These are phyloP conservation scores for Henningerozyma blattae DNA, from an alignment of 805 yeast genomes.

Conservation along the genomic window DNA sequence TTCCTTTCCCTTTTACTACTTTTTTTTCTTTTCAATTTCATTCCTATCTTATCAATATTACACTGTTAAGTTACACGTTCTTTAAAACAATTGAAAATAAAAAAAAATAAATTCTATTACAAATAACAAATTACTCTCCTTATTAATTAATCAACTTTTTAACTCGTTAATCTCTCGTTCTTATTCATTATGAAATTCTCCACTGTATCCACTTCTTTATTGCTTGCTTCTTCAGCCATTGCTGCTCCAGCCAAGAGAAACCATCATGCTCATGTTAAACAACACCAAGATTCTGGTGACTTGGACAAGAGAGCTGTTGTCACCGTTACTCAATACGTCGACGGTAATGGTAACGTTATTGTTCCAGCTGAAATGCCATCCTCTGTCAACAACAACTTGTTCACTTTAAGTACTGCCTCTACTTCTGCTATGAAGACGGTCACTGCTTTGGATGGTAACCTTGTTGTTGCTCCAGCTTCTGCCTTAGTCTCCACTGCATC, in stretches of 20 bases:
- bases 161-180: neutral
- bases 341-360: conserved; percentile 19
- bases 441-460: conserved; percentile 7
- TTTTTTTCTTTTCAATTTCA: too few species aligned
- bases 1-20: too few species aligned
- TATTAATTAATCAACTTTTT: neutral
- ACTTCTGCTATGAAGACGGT: conserved; percentile 20
- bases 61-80: neutral
- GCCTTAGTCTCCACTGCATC: conserved; percentile 20
- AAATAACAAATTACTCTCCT: too few species aligned
- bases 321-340: conserved; percentile 23
- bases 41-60: too few species aligned
- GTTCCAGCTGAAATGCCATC: conserved; percentile 5
- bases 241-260: conserved; percentile 20
- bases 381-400: conserved; percentile 5
- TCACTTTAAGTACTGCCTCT: conserved; percentile 13
- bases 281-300: too few species aligned
- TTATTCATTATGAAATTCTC: neutral
- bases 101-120: too few species aligned
- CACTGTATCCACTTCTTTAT: neutral
- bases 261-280: conserved; percentile 12
- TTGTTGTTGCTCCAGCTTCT: conserved; percentile 3
- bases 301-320: conserved; percentile 23
- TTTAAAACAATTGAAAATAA: too few species aligned
- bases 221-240: conserved; percentile 12